Base-by-base conservation (phyloP, 805 yeast genomes). In the Yarrowia sp. region DNA sequence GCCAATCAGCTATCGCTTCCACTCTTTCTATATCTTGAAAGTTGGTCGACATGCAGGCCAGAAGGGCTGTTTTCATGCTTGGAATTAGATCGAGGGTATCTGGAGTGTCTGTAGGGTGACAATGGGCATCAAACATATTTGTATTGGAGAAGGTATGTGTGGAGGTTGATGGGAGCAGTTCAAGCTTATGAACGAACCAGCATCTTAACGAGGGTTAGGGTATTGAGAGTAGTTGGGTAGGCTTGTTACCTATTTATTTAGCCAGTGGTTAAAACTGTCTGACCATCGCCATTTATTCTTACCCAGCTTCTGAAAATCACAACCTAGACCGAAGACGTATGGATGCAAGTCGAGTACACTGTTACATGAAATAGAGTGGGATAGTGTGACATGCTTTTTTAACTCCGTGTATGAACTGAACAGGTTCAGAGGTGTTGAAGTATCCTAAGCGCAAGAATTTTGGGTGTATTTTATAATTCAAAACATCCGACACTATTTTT, bases 31-130 rank as follows among this genome's bases (percentile, higher is more conserved):
- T 71, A 65, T 78, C 80, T 41, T 70, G 71, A 17, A 74, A 67
- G 14, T 73, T 62, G 19, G 80, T 77, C 14, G 80, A 71, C 80
- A 78, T 78, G 17, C 71, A 65, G 2, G 71, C 69, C 70, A 76
- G 58, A 43, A 65, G 68, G 9, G 67, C 59, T 14, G 71, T 64
- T 2, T 67, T 65, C 63, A 70, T 52, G 7, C 38, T 56, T 10
- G 66, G 65, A 2, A 74, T 66, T 17, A 32, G 24, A 6, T 46
- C 68, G 24, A 73, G 66, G 14, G 66, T 61, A 24, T 64, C 70
- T 7, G 71, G 72, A 21, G 66, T 64, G 38, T 77, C 80, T 0
- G 78, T 74, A 2, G 78, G 78, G 67, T 77, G 80, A 67, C 80
- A 78, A 59, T 77, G 80, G 7, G 77, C 79, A 68, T 77, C 80